Evolutionary conservation across 768 basidiomycete genomes (phyloP), one percentile per base, ranked within the genome.

Genomic region (Lactarius trivialis): DNA sequence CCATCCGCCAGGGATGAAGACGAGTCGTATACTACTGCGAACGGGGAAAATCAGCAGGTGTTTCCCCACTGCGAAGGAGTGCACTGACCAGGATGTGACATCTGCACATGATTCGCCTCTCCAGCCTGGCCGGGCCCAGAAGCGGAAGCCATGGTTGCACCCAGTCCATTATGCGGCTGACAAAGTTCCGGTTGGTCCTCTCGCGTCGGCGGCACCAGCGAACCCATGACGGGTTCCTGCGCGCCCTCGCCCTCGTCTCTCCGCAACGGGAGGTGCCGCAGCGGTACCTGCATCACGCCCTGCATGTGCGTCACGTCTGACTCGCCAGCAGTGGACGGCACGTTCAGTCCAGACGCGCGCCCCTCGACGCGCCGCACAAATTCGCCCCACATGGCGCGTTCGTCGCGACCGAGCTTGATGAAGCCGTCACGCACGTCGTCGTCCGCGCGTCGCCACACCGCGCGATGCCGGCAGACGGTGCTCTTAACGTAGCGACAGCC

Each of bases 401-500:
- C 85, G 64, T 80, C 73, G 61, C 71, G 57, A 69, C 84, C 83
- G 81, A 81, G 73, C 28, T 74, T 71, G 71, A 83, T 82, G 64
- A 82, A 88, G 70, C 79, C 72, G 53, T 76, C 76, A 28, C 80
- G 74, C 57, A 85, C 66, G 7, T 69, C 71, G 50, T 72, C 71
- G 33, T 78, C 78, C 2, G 86, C 85, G 64, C 81, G 80, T 60
- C 81, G 76, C 81, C 86, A 88, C 48, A 86, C 80, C 0, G 82
- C 83, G n/a, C 85, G 79, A 67, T 87, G 86, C 14, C 86, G 80
- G 70, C 86, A 86, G 17, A 88, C 83, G 0, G 86, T 88, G 68
- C 83, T 84, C 73, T 88, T 88, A 36, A 88, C 85, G 68, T 88
- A 88, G 33, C 85, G 78, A 66, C 80, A 83, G 36, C 84, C 83